Evolutionary conservation across 2,329 filamentous ascomycete species (phyloP).

Genomic region (Trichocomaceae sp.): DNA sequence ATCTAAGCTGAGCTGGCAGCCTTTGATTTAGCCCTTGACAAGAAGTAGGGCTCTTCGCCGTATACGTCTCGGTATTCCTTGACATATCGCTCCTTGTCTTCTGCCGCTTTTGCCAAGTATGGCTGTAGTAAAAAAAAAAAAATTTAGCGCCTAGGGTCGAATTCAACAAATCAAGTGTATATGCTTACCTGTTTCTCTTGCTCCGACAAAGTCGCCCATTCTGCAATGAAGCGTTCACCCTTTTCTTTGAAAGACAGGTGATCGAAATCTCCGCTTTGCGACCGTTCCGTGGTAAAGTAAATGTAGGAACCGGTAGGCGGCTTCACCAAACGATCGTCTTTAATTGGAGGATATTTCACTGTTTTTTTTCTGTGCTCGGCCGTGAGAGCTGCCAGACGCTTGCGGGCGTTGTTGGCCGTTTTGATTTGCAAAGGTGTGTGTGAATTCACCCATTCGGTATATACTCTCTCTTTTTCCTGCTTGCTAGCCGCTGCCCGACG

Average conservation of each 20-base stretch:
- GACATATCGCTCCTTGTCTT: conserved; percentile 28
- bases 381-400: conserved; percentile 22
- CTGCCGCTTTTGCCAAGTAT: conserved; percentile 22
- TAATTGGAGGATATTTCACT: conserved; percentile 27
- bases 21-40: conserved; percentile 1
- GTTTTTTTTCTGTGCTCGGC: conserved; percentile 14
- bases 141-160: background rate
- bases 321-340: conserved; percentile 52
- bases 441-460: conserved; percentile 49
- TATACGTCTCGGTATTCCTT: conserved; percentile 33
- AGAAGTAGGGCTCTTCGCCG: conserved; percentile 21
- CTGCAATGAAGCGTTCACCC: conserved; percentile 13
- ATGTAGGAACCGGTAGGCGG: conserved; percentile 32
- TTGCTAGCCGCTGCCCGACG: conserved; percentile 46
- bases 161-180: background rate
- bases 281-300: conserved; percentile 42
- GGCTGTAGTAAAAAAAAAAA: conserved; percentile 7
- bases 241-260: conserved; percentile 38
- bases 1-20: background rate
- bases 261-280: conserved; percentile 45
- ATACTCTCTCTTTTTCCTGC: conserved; percentile 39
- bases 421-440: conserved; percentile 53
- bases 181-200: conserved; percentile 34
- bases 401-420: conserved; percentile 54
- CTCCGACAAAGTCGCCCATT: conserved; percentile 25